Evolutionary conservation across 257 asterid genomes (phyloP).

Genomic region (Primulina huaijiensis): DNA sequence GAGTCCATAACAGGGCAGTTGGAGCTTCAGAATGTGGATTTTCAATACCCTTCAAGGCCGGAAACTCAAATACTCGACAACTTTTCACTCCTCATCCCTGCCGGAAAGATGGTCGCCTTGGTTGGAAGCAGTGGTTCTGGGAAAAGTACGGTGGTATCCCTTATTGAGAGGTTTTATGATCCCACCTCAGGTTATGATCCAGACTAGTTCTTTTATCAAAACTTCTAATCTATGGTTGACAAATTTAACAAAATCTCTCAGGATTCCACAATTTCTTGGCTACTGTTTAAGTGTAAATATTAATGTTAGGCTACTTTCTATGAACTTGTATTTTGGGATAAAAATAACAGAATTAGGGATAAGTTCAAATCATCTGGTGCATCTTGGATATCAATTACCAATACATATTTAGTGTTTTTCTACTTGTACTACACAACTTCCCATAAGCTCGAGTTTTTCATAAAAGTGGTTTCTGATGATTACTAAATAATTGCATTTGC

Average conservation of each 20-base stretch:
- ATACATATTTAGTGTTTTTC: too few relatives aligned
- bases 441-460: neutral
- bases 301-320: too few relatives aligned
- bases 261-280: neutral
- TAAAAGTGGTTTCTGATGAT: neutral
- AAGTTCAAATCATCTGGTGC: neutral
- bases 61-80: slow-evolving; percentile 56
- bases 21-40: slow-evolving; percentile 65
- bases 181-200: slow-evolving; percentile 61
- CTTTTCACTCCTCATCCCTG: slow-evolving; percentile 60
- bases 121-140: slow-evolving; percentile 96
- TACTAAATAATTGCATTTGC: slow-evolving; percentile 30
- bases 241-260: neutral
- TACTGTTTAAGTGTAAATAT: neutral
- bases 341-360: neutral
- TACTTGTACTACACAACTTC: too few relatives aligned
- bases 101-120: slow-evolving; percentile 84
- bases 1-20: slow-evolving; percentile 65
- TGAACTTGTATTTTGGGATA: too few relatives aligned
- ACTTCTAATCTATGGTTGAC: neutral
- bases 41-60: slow-evolving; percentile 77
- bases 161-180: slow-evolving; percentile 87
- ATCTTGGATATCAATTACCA: too few relatives aligned
- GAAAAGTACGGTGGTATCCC: slow-evolving; percentile 88
- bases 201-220: neutral